phyloP scores from a whole-genome alignment of 1,284 basidiomycete genomes.

The Apiotrichum gracile region DNA sequence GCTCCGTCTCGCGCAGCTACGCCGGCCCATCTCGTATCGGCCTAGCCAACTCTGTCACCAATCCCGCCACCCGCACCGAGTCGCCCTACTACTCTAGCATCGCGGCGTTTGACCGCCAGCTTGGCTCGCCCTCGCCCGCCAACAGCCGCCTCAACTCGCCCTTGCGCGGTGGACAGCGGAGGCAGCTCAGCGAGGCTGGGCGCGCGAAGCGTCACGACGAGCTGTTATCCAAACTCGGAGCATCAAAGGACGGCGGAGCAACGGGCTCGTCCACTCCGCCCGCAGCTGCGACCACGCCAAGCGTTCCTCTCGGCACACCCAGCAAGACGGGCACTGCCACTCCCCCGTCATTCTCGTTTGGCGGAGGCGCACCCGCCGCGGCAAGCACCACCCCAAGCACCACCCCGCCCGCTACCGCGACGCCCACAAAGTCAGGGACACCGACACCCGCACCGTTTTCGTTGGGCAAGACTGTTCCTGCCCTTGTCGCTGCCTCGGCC shows the following conservation, averaged over 20 bases:
- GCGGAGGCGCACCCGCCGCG: not conserved
- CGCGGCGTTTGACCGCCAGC: conserved; percentile 5
- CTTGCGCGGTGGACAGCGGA: not conserved
- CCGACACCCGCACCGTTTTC: not conserved
- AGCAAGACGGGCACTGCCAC: not conserved
- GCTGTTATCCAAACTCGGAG: conserved; percentile 13
- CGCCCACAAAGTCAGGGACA: not conserved
- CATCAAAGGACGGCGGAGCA: not conserved
- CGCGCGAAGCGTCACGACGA: conserved; percentile 15
- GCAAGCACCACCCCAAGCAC: not conserved
- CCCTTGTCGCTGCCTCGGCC: no score
- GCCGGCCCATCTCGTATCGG: not conserved
- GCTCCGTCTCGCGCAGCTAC: conserved; percentile 1
- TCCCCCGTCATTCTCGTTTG: no score
- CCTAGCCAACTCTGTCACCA: not conserved
- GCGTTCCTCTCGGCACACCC: no score
- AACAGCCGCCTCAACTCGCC: conserved; percentile 7
- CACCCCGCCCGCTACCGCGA: not conserved
- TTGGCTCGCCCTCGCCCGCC: conserved; percentile 5
- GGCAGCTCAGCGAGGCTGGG: conserved; percentile 12
- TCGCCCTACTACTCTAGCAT: conserved; percentile 9
- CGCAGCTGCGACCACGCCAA: not conserved
- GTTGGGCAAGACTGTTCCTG: not conserved
- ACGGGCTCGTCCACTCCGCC: not conserved
- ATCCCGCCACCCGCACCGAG: not conserved